phyloP scores from a whole-genome alignment of 2,329 filamentous ascomycete genomes.

The Penicillium sp. region DNA sequence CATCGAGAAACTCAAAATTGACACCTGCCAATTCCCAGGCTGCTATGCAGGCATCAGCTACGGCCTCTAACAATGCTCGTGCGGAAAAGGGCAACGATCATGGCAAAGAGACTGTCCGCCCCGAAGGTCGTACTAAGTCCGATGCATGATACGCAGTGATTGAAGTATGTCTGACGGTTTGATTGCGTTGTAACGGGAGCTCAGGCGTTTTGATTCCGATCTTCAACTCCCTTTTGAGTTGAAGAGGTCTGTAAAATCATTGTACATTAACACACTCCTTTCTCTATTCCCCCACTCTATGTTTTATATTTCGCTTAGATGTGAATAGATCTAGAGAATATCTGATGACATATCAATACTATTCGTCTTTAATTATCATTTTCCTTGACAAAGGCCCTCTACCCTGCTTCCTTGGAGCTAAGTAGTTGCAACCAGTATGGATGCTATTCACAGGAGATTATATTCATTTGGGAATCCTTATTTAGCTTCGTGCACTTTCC shows the following conservation, averaged over 20 bases:
- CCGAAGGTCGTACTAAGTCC: background rate
- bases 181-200: background rate
- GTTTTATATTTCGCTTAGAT: slow-evolving; percentile 1
- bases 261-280: slow-evolving; percentile 8
- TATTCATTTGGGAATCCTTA: background rate
- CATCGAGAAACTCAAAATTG: slow-evolving; percentile 9
- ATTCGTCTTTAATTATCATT: background rate
- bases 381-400: background rate
- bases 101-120: slow-evolving; percentile 1
- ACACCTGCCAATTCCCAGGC: slow-evolving; percentile 7
- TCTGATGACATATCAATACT: background rate
- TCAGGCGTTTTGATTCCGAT: slow-evolving; percentile 4
- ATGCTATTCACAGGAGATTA: background rate
- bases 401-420: too few species aligned
- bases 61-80: background rate
- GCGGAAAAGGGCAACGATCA: background rate
- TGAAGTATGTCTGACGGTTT: background rate
- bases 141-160: background rate
- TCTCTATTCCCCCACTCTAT: slow-evolving; percentile 7
- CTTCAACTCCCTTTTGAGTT: background rate
- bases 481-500: slow-evolving; percentile 28
- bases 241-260: slow-evolving; percentile 5
- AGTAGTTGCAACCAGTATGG: background rate
- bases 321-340: slow-evolving; percentile 3
- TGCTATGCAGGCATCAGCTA: slow-evolving; percentile 3